Conservation (phyloP, 2,329 filamentous ascomycete genomes). For the Endocalyx cinctus region DNA sequence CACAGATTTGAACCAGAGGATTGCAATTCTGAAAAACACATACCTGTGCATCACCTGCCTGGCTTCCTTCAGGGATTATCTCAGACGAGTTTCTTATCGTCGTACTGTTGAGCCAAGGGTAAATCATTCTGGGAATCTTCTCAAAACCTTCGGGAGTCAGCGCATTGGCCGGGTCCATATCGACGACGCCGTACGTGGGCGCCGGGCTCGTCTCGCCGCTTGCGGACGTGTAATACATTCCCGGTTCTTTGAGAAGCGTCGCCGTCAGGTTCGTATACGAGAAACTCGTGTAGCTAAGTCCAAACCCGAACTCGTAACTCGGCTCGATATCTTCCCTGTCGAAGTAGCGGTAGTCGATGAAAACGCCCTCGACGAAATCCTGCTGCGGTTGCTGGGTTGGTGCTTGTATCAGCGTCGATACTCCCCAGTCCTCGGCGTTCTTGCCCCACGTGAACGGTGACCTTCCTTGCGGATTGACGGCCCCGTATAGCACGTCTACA, state of each 20-base stretch:
- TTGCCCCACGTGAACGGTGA: slow-evolving; percentile 74
- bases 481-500: slow-evolving; percentile 73
- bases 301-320: slow-evolving; percentile 76
- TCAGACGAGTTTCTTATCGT: slow-evolving; percentile 39
- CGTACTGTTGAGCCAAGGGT: slow-evolving; percentile 64
- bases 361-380: slow-evolving; percentile 70
- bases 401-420: slow-evolving; percentile 62
- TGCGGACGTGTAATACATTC: slow-evolving; percentile 51
- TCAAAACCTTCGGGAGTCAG: slow-evolving; percentile 48
- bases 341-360: slow-evolving; percentile 77
- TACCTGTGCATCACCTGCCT: slow-evolving; percentile 52
- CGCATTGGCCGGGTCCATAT: slow-evolving; percentile 15
- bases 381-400: slow-evolving; percentile 60
- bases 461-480: slow-evolving; percentile 69
- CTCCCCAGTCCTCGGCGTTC: slow-evolving; percentile 61
- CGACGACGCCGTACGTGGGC: slow-evolving; percentile 55
- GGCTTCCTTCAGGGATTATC: slow-evolving; percentile 50
- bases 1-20: no score
- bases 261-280: slow-evolving; percentile 63
- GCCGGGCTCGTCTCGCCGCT: slow-evolving; percentile 57
- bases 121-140: slow-evolving; percentile 54
- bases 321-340: slow-evolving; percentile 61
- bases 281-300: slow-evolving; percentile 78
- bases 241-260: slow-evolving; percentile 34
- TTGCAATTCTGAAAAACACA: no score